phyloP scores from a whole-genome alignment of 1,284 basidiomycete genomes.

The Vanrija humicola region DNA sequence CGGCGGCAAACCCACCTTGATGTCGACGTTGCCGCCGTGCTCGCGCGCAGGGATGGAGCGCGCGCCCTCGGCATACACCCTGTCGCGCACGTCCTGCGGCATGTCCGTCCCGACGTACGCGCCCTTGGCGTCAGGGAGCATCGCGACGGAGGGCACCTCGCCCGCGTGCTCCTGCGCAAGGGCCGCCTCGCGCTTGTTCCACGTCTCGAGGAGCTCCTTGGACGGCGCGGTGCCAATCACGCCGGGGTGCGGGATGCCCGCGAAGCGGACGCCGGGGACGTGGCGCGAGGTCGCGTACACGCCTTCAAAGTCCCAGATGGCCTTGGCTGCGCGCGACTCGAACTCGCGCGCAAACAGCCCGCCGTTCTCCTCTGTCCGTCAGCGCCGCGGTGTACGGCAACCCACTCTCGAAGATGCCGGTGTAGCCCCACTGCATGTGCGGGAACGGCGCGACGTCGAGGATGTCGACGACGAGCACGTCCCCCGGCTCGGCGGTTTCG shows the following conservation, averaged over 20 bases:
- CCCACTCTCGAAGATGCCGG: constrained; percentile 50
- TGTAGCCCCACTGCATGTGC: constrained; percentile 77
- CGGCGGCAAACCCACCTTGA: constrained; percentile 34
- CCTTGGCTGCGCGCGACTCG: constrained; percentile 63
- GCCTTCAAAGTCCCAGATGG: constrained; percentile 71
- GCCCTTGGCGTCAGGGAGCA: constrained; percentile 60
- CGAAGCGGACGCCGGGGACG: constrained; percentile 73
- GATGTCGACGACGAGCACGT: constrained; percentile 58
- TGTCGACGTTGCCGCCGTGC: constrained; percentile 75
- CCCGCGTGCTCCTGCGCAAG: constrained; percentile 56
- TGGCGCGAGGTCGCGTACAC: constrained; percentile 67
- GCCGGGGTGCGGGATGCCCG: constrained; percentile 70
- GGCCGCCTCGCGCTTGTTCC: constrained; percentile 67
- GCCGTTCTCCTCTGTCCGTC: constrained; percentile 5
- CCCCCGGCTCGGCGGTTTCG: constrained; percentile 70
- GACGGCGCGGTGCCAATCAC: constrained; percentile 73
- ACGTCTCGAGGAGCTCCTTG: constrained; percentile 63
- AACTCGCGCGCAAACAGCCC: constrained; percentile 9
- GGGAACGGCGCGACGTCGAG: constrained; percentile 62
- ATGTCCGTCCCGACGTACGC: constrained; percentile 64
- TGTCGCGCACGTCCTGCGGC: constrained; percentile 52
- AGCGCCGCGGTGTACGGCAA: background rate
- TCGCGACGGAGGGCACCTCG: constrained; percentile 57
- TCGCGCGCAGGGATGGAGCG: constrained; percentile 69
- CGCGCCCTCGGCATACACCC: constrained; percentile 64